A percentile compares a stretch with the other conserved stretches of the same genome.
These are phyloP conservation scores for Picea sitchensis DNA, from an alignment of 75 land plant genomes.

Conservation along the genomic window DNA sequence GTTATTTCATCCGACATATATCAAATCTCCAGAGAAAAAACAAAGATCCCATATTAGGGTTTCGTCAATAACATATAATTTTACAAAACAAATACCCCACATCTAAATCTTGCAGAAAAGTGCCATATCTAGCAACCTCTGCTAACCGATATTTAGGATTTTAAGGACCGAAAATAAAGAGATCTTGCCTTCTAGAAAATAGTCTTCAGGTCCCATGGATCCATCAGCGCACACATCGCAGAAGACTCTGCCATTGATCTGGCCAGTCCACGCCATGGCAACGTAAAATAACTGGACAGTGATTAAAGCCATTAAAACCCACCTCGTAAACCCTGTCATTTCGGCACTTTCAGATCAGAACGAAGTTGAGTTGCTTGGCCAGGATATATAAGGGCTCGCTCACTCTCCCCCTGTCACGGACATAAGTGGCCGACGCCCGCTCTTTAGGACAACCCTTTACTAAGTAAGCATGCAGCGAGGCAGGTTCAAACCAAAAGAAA, in stretches of 20 bases:
- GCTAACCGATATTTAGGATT: background rate
- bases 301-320: background rate
- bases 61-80: background rate
- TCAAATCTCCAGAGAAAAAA: too few species aligned
- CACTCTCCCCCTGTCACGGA: too few species aligned
- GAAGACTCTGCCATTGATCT: slow-evolving; percentile 53
- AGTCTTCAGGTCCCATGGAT: slow-evolving; percentile 65
- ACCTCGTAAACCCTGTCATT: background rate
- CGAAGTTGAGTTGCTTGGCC: too few species aligned
- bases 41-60: background rate
- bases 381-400: too few species aligned
- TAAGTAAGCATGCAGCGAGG: too few species aligned
- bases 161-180: background rate
- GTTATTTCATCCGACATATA: too few species aligned
- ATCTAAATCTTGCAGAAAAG: background rate
- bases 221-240: slow-evolving; percentile 66
- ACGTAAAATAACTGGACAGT: background rate
- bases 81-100: too few species aligned
- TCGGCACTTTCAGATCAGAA: background rate
- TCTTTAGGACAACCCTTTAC: too few species aligned
- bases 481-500: too few species aligned
- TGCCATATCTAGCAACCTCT: too few species aligned
- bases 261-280: slow-evolving; percentile 51
- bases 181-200: slow-evolving; percentile 33
- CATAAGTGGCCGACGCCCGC: too few species aligned